Base-by-base conservation (phyloP, 148 eudicot genomes). In the Spergularia marina region DNA sequence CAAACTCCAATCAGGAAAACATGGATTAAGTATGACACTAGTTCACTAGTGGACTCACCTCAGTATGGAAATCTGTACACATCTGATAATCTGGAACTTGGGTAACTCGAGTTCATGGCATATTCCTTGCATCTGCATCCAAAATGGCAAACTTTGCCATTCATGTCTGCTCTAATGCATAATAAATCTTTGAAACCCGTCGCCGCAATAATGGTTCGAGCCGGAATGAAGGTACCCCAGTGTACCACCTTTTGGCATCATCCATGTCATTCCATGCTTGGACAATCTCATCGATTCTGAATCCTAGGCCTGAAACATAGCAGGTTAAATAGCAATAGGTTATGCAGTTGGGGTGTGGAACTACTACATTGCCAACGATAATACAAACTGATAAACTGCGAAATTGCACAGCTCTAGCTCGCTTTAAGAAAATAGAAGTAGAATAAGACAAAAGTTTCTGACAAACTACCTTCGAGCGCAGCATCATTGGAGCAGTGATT, bases 251-350 rank as follows among this genome's bases (percentile, higher is more conserved):
- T 80, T 89, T 92, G 39, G 97, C 99, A 73, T 95, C 99, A 76
- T 89, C 88, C 99, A 95, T 88, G 76, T 95, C 99, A 59, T 90
- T 91, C 99, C 99, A 95, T 59, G 99, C 99, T 75, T 95, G 96
- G 77, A 95, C 87, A 83, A 92, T 89, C 91, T 95, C 99, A 72
- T 95, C 96, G 72, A 95, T 88, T 68, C 92, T 92, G 88, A 95
- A 95, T 34, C 94, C 94, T 75, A 92, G 55, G 18, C 99, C 97
- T 92, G 81, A 25, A 68, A 83, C 72, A 77, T 77, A 74, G 65
- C 66, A 84, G 5, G 72, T 59, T 57, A 49, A 52, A 72, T 58
- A 62, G 59, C 34, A 41, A 54, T 52, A 16, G 20, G 39, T 21
- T 20, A 40, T 34, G 57, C 75, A 51, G 2, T n/a, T 55, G 65